Conservation (phyloP, 305 asterid species). For the Lippia alba region DNA sequence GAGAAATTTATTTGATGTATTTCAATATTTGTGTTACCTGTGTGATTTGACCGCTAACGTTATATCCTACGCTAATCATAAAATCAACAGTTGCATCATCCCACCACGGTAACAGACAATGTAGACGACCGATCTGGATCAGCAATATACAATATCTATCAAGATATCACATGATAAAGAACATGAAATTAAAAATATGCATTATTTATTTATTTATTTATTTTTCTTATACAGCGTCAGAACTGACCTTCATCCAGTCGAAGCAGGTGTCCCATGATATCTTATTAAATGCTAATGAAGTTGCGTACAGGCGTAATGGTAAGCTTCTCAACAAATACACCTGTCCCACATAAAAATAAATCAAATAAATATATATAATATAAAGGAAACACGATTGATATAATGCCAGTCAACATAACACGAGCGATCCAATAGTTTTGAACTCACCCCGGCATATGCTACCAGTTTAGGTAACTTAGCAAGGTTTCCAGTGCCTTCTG, state of each 20-base stretch:
- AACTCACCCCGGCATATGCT: conserved; percentile 90
- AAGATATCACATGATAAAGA: conserved; percentile 6
- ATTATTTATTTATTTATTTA: conserved; percentile 5
- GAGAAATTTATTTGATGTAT: not conserved
- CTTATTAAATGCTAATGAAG: conserved; percentile 62
- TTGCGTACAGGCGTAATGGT: conserved; percentile 75
- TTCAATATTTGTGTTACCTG: conserved; percentile 43
- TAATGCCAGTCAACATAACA: conserved; percentile 7
- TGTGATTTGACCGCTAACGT: conserved; percentile 59
- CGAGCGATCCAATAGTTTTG: conserved; percentile 12
- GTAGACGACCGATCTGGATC: conserved; percentile 80
- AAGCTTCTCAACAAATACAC: conserved; percentile 66
- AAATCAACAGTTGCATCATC: conserved; percentile 89
- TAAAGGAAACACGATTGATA: too few species aligned
- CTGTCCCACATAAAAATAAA: conserved; percentile 47
- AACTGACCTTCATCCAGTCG: conserved; percentile 86
- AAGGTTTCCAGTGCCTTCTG: conserved; percentile 91
- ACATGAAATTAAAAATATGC: not conserved
- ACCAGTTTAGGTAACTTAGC: conserved; percentile 69
- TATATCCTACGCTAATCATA: conserved; percentile 91
- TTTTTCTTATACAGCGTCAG: not conserved
- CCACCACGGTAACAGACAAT: conserved; percentile 95
- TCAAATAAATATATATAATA: too few species aligned
- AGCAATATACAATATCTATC: not conserved
- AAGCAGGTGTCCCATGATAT: conserved; percentile 57